Percentiles rank a stretch among this genome's conserved stretches.
Conservation (phyloP, 192 early-diverging fungal species). For the Spizellomyces sp. region DNA sequence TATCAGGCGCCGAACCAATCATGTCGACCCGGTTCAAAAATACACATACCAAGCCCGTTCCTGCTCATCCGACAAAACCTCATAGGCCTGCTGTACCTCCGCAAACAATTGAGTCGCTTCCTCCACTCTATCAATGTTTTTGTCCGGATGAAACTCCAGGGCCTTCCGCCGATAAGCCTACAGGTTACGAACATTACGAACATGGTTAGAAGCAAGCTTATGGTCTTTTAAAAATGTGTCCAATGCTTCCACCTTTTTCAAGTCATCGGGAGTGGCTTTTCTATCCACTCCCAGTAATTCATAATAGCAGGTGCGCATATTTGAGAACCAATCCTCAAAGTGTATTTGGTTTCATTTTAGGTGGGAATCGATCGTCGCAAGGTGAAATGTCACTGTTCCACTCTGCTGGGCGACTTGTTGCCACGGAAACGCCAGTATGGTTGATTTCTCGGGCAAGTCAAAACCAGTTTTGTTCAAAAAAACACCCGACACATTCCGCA, state of each 20-base stretch:
- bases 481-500: too few species aligned
- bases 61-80: constrained; percentile 87
- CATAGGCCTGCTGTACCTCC: constrained; percentile 90
- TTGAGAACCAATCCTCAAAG: neutral
- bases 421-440: too few species aligned
- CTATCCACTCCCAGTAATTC: constrained; percentile 82
- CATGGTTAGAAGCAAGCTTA: neutral
- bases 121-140: constrained; percentile 79
- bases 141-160: constrained; percentile 64
- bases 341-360: too few species aligned
- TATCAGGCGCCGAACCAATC: constrained; percentile 12
- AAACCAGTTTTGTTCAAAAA: too few species aligned
- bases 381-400: too few species aligned
- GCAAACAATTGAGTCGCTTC: constrained; percentile 89
- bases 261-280: constrained; percentile 68
- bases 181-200: neutral
- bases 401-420: too few species aligned
- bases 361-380: too few species aligned
- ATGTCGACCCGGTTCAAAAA: neutral
- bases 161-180: constrained; percentile 59
- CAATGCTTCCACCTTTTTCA: constrained; percentile 86
- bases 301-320: constrained; percentile 81
- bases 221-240: neutral
- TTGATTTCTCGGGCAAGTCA: too few species aligned
- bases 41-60: constrained; percentile 86